Conservation (phyloP, 257 asterid genomes). For the Henckelia pumila region DNA sequence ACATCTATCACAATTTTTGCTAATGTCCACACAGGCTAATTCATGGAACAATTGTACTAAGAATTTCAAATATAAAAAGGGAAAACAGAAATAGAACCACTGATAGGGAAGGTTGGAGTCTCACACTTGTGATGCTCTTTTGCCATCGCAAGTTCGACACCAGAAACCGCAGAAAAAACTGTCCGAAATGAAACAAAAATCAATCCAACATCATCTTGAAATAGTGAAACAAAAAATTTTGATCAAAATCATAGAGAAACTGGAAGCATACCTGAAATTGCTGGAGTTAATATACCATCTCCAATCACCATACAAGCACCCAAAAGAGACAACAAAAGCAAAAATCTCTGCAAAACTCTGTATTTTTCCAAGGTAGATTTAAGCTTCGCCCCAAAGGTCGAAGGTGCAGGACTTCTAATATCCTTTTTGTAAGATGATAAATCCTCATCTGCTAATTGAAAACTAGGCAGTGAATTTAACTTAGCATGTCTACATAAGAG, state of each 20-base stretch:
- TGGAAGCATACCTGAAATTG: conserved; percentile 60
- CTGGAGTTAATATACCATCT: conserved; percentile 83
- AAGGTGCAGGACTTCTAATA: conserved; percentile 48
- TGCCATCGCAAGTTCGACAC: conserved; percentile 73
- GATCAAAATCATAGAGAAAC: conserved; percentile 10
- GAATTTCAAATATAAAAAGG: conserved; percentile 13
- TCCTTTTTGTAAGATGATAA: conserved; percentile 66
- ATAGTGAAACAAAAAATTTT: background rate
- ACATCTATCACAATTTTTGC: background rate
- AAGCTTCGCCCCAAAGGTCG: conserved; percentile 59
- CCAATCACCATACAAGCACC: conserved; percentile 99
- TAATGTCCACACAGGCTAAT: background rate
- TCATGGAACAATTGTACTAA: background rate
- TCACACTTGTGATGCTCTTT: conserved; percentile 89
- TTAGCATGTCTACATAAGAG: conserved; percentile 79
- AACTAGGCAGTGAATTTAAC: conserved; percentile 74
- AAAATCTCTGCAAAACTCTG: conserved; percentile 67
- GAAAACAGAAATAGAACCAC: conserved; percentile 14
- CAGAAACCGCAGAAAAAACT: conserved; percentile 95
- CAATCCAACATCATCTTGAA: conserved; percentile 5
- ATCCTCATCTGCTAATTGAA: conserved; percentile 77
- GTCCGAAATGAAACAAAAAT: conserved; percentile 33
- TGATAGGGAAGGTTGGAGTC: conserved; percentile 23
- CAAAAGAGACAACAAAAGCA: conserved; percentile 71
- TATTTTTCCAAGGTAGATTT: conserved; percentile 65